Evolutionary conservation across 345 rosid genomes (phyloP), one percentile per base, ranked within the genome.

Genomic region (Garcia nutans): DNA sequence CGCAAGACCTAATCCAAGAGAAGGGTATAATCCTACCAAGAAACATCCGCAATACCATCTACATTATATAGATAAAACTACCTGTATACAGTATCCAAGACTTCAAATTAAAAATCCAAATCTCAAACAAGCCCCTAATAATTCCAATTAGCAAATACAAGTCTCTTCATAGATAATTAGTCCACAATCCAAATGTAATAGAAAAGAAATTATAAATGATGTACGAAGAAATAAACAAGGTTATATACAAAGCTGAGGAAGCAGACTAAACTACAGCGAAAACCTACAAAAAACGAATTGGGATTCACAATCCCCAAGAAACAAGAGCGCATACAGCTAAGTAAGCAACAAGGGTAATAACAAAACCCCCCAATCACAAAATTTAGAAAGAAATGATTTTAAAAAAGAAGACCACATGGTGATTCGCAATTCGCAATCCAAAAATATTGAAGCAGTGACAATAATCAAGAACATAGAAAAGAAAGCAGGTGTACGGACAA

Each of bases 401-500:
- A n/a, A n/a, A 68, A 19, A 42, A 28, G 9, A 58, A 11, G 9
- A 55, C 26, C 62, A 77, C 64, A 56, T 45, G 59, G 41, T 23
- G 55, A 75, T 42, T 13, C 31, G 23, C 50, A 37, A 61, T 24
- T 5, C 15, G 22, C 17, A 15, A 57, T 42, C 64, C 52, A 19
- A 13, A 56, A 24, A 47, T 2, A 49, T 8, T 65, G 17, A 42
- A 68, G 23, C 20, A 19, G 5, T 22, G 49, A 22, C 42, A 57
- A 44, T n/a, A 66, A 66, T 57, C 65, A 56, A 57, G 70, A 75
- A 44, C 22, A 56, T 4, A 23, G 52, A 33, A 11, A 8, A 31
- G n/a, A 19, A 33, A 65, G 28, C 45, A 75, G 0, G 56, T 15
- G 63, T 59, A 77, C 87, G 73, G 67, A 96, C 98, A 78, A 88